Conservation (phyloP, 495 filamentous ascomycete genomes). For the Coniosporium apollinis region DNA sequence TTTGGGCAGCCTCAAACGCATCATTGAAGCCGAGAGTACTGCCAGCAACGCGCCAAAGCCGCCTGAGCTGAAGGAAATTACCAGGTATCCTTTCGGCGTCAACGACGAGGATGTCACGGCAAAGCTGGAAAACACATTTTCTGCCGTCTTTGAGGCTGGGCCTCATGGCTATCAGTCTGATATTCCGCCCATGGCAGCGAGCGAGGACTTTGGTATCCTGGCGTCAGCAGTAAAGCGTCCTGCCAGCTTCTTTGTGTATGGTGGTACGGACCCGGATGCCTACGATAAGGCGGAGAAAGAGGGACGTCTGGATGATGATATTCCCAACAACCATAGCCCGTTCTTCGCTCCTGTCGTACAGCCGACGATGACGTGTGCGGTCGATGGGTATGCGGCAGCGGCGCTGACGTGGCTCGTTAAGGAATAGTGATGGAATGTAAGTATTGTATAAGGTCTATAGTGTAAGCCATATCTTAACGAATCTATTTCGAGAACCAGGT, state of each 20-base stretch:
- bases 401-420: slow-evolving; percentile 32
- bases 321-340: slow-evolving; percentile 39
- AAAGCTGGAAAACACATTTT: slow-evolving; percentile 26
- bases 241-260: slow-evolving; percentile 40
- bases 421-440: no score
- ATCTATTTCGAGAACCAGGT: no score
- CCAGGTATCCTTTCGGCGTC: slow-evolving; percentile 30
- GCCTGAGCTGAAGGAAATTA: slow-evolving; percentile 24
- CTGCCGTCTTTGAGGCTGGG: slow-evolving; percentile 26
- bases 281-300: slow-evolving; percentile 34
- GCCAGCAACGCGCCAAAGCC: slow-evolving; percentile 26
- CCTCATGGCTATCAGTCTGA: slow-evolving; percentile 10
- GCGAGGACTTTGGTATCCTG: slow-evolving; percentile 42
- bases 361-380: slow-evolving; percentile 37
- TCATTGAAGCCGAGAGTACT: slow-evolving; percentile 36
- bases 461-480: no score
- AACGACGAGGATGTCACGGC: slow-evolving; percentile 32
- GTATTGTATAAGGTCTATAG: no score
- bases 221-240: slow-evolving; percentile 34
- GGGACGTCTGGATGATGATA: slow-evolving; percentile 23
- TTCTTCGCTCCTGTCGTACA: slow-evolving; percentile 44
- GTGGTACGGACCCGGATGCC: slow-evolving; percentile 28
- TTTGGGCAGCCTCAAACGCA: slow-evolving; percentile 29
- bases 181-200: slow-evolving; percentile 16
- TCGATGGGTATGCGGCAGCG: slow-evolving; percentile 37